A percentile compares a stretch with the other conserved stretches of the same genome.
phyloP scores from a whole-genome alignment of 1,284 basidiomycete species.

The Tilletia indica region DNA sequence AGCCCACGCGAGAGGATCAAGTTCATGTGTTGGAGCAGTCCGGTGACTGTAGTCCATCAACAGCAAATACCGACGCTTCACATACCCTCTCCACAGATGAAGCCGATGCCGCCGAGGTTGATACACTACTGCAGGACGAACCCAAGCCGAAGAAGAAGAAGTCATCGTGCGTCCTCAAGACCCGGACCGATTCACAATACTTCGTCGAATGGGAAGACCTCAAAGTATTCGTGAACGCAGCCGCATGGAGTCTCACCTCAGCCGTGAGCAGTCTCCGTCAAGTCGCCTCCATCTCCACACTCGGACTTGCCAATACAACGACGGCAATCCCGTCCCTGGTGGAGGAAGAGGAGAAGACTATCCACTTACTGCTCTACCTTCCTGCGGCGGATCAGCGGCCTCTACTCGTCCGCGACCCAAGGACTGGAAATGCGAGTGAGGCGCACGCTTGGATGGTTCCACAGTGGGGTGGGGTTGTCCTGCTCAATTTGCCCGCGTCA shows the following conservation, averaged over 20 bases:
- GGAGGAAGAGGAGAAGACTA: conserved; percentile 33
- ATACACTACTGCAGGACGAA: not conserved
- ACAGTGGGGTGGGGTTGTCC: conserved; percentile 88
- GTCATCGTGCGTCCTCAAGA: too few species aligned
- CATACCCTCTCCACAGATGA: not conserved
- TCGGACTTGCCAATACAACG: not conserved
- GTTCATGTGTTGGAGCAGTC: not conserved
- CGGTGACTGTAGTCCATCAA: conserved; percentile 16
- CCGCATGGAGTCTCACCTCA: conserved; percentile 76
- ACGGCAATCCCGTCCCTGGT: not conserved
- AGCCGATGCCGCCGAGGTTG: not conserved
- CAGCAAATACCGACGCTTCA: too few species aligned
- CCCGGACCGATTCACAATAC: conserved; percentile 4
- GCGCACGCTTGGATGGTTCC: conserved; percentile 76
- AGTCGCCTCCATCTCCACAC: not conserved
- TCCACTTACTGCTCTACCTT: conserved; percentile 88
- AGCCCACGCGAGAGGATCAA: conserved; percentile 66
- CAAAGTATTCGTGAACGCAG: conserved; percentile 81
- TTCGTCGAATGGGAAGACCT: conserved; percentile 47
- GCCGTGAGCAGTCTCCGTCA: not conserved
- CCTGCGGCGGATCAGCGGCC: conserved; percentile 72
- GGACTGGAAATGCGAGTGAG: conserved; percentile 18
- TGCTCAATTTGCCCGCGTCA: conserved; percentile 65
- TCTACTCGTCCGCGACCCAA: conserved; percentile 66
- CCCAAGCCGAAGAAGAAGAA: not conserved